phyloP scores from a whole-genome alignment of 441 rosid genomes.

The Mallotus repandus region DNA sequence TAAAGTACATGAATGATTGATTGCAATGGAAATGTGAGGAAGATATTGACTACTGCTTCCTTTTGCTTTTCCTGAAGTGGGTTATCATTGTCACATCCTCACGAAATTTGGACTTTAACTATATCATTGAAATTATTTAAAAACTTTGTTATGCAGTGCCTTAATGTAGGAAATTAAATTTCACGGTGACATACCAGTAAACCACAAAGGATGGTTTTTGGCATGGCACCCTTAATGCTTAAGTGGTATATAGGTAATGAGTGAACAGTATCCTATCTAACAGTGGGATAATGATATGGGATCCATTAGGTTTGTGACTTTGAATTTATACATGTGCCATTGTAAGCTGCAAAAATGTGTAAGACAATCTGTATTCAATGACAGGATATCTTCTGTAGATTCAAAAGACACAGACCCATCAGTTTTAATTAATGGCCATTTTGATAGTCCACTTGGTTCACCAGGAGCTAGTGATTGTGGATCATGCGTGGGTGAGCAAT shows the following conservation, averaged over 20 bases:
- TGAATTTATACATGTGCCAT: slow-evolving; percentile 2
- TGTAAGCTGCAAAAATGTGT: slow-evolving; percentile 4
- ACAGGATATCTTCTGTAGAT: slow-evolving; percentile 75
- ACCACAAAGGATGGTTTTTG: too few species aligned
- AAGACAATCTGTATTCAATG: slow-evolving; percentile 24
- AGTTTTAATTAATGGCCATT: slow-evolving; percentile 92
- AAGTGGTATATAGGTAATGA: background rate
- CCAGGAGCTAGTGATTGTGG: slow-evolving; percentile 99
- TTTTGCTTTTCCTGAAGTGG: too few species aligned
- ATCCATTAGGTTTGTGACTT: slow-evolving; percentile 1
- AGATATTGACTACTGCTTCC: too few species aligned
- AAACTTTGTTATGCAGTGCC: too few species aligned
- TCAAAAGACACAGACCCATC: slow-evolving; percentile 69
- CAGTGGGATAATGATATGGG: slow-evolving; percentile 1
- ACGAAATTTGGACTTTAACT: too few species aligned
- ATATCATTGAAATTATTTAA: too few species aligned
- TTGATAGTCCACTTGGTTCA: slow-evolving; percentile 87
- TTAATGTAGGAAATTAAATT: too few species aligned
- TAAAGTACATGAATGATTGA: background rate
- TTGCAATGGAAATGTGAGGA: background rate
- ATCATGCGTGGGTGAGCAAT: slow-evolving; percentile 86
- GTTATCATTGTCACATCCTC: too few species aligned
- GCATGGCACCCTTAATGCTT: too few species aligned
- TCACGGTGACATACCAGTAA: too few species aligned
- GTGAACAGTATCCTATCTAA: background rate